Base-by-base conservation (phyloP, 2,329 filamentous ascomycete species). In the Chaetomiaceae sp. region DNA sequence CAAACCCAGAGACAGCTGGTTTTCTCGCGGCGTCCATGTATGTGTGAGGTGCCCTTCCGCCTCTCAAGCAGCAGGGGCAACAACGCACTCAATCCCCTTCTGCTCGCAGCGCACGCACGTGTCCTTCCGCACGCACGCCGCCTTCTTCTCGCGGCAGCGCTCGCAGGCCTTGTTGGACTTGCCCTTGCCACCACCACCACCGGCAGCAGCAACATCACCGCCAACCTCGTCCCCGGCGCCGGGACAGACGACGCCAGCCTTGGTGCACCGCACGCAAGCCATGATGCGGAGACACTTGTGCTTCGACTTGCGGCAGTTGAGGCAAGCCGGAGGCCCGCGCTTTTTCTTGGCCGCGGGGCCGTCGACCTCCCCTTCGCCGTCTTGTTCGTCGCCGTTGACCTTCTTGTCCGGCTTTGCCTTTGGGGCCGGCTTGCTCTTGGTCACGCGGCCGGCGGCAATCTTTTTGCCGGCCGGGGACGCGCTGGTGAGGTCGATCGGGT, bases 261-360 rank as follows among this genome's bases (percentile, higher is more conserved):
- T 24, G 27, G 27, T 6, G 34, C 48, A 51, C 20, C 34, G 26
- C 37, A 30, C 42, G 15, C 48, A 51, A 1, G 37, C 33, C 6
- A 33, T 4, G 3, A 44, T 15, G 6, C 33, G 32, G 12, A 42
- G 41, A 18, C 48, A 51, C 24, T 34, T 27, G 10, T 37, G 29
- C 37, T 51, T 51, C 19, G 32, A 19, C 29, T 35, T 34, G 6
- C 33, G 38, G 45, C 48, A 51, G 33, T 12, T 7, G 4, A 14
- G 6, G 41, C 48, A 51, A 18, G 48, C 32, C 7, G 38, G 44
- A 9, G 5, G 9, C 22, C 11, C 10, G 27, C 3, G 3, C 12
- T 32, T 24, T 5, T 24, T 9, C 6, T 24, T 24, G 5, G 5
- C 22, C 22, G 22, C 5, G 22, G 22, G 6, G 6, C 6, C 22